phyloP scores from a whole-genome alignment of 2,329 filamentous ascomycete genomes.

The Didymella exigua region DNA sequence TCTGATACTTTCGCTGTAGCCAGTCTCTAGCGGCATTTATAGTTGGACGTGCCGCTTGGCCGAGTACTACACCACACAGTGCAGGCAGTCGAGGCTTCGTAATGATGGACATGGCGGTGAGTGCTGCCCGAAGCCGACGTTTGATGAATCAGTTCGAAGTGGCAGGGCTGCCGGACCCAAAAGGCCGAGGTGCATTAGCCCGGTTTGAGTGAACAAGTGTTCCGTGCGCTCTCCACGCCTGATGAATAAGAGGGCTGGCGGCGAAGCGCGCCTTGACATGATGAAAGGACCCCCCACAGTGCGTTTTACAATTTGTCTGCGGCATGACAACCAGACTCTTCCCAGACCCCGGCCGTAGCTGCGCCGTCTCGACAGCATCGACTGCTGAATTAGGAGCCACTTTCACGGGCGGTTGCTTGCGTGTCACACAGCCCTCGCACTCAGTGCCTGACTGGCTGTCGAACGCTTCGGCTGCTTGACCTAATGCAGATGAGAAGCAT shows the following conservation, averaged over 20 bases:
- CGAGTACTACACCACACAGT: slow-evolving; percentile 32
- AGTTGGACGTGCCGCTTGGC: slow-evolving; percentile 22
- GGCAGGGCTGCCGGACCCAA: slow-evolving; percentile 36
- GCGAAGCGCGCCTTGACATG: slow-evolving; percentile 23
- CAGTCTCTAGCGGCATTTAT: slow-evolving; percentile 4
- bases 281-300: slow-evolving; percentile 32
- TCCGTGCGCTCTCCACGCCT: slow-evolving; percentile 41
- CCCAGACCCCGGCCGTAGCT: slow-evolving; percentile 36
- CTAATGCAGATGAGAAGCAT: slow-evolving; percentile 28
- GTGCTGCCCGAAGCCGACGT: slow-evolving; percentile 36
- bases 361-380: slow-evolving; percentile 32
- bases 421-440: slow-evolving; percentile 32
- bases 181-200: slow-evolving; percentile 46
- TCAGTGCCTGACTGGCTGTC: slow-evolving; percentile 33
- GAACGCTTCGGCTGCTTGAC: slow-evolving; percentile 24
- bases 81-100: slow-evolving; percentile 23
- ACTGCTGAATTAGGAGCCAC: slow-evolving; percentile 29
- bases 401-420: slow-evolving; percentile 18
- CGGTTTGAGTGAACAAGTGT: slow-evolving; percentile 39
- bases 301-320: slow-evolving; percentile 30
- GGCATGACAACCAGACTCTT: slow-evolving; percentile 38
- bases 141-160: slow-evolving; percentile 40
- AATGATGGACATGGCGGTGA: slow-evolving; percentile 47
- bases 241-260: slow-evolving; percentile 32
- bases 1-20: slow-evolving; percentile 6